Evolutionary conservation across 305 asterid genomes (phyloP).

Genomic region (Solanum hybrid): DNA sequence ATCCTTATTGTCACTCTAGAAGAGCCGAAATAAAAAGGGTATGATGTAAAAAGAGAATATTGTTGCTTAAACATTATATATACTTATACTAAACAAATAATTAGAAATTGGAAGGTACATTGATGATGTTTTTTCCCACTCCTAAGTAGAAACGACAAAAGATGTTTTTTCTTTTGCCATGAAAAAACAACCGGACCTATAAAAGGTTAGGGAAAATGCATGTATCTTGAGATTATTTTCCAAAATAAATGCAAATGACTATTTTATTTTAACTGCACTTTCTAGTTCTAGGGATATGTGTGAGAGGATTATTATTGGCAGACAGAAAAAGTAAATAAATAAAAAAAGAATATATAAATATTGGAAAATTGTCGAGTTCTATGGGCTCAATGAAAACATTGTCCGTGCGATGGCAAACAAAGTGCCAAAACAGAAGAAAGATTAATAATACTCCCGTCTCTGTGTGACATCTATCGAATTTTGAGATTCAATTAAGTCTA

Average conservation of each 20-base stretch:
- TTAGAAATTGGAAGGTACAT: neutral
- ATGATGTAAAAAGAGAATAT: neutral
- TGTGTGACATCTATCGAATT: too few relatives aligned
- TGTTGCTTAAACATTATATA: neutral
- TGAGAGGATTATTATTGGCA: neutral
- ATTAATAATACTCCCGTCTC: neutral
- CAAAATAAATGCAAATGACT: too few relatives aligned
- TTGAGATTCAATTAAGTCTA: too few relatives aligned
- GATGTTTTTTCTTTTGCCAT: too few relatives aligned
- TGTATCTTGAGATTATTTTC: too few relatives aligned
- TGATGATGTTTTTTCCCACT: too few relatives aligned
- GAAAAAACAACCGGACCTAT: too few relatives aligned
- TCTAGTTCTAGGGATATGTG: neutral
- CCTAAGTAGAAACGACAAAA: too few relatives aligned
- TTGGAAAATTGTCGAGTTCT: slow-evolving; percentile 1
- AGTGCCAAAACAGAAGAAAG: slow-evolving; percentile 1
- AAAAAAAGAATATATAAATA: too few relatives aligned
- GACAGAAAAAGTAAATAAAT: neutral
- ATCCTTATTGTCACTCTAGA: neutral
- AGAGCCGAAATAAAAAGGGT: neutral
- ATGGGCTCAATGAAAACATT: slow-evolving; percentile 16
- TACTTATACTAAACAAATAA: neutral
- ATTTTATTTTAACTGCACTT: too few relatives aligned
- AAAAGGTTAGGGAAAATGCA: too few relatives aligned
- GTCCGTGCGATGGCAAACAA: slow-evolving; percentile 18